Evolutionary conservation across 2,329 filamentous ascomycete species (phyloP), one percentile per base, ranked within the genome.

Genomic region (Beauveria bassiana): DNA sequence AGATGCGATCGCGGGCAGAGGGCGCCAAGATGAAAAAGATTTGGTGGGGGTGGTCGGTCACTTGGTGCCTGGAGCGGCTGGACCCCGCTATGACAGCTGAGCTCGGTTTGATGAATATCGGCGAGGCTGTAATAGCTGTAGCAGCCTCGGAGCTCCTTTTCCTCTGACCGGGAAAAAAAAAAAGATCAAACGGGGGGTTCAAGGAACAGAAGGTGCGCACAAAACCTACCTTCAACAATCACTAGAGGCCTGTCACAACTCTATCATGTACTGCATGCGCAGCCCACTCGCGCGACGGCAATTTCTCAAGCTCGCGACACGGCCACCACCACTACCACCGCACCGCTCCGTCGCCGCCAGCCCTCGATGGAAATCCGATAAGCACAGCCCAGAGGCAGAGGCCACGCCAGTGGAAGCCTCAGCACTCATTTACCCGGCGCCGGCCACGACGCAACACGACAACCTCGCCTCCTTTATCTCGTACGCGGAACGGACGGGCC

Each of bases 381-480:
- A 24, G 8, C 31, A 31, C 16, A 20, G 49, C 38, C 7, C 46
- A 24, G 28, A 26, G 18, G 57, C 18, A 24, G 28, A 26, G 10
- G 47, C 18, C 9, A 47, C n/a, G 28, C 43, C 46, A 7, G 34
- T 20, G 16, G 22, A 26, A 3, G 38, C n/a, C 49, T 10, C 34
- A 56, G 40, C 52, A 18, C 61, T 73, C 38, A 68, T 72, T 40
- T 83, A 80, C 65, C 80, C 82, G 16, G 74, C 80, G 3, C 65
- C 79, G 40, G 71, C 77, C 28, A 76, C 72, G 50, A 70, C 73
- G 26, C 75, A 83, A 51, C 90, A 93, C 71, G 75, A 84, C 65
- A 81, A 88, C 68, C 78, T 91, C 4, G 66, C 77, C 1, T 83
- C 86, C 0, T 93, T 91, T 70, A 72, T 89, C 31, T 75, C 79